Evolutionary conservation across 768 basidiomycete species (phyloP).

Genomic region (Leccinellum rugosiceps): DNA sequence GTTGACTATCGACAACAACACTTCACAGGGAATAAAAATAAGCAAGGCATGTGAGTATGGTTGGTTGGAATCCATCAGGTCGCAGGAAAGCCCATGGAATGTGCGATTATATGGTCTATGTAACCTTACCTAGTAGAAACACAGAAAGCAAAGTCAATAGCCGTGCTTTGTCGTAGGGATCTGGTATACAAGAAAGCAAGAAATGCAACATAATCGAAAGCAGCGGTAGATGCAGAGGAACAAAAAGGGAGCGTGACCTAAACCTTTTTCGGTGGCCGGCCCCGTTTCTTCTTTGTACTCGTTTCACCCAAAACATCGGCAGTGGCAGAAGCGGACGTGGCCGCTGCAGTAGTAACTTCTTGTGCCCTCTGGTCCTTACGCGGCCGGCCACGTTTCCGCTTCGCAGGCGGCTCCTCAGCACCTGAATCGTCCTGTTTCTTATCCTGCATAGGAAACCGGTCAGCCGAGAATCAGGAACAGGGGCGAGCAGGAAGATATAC

Average conservation of each 20-base stretch:
- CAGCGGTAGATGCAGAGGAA: slow-evolving; percentile 10
- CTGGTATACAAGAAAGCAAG: slow-evolving; percentile 36
- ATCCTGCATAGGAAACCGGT: slow-evolving; percentile 21
- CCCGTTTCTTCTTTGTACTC: slow-evolving; percentile 64
- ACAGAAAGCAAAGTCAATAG: slow-evolving; percentile 34
- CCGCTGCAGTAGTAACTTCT: slow-evolving; percentile 36
- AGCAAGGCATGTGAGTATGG: slow-evolving; percentile 20
- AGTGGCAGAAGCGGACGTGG: slow-evolving; percentile 24
- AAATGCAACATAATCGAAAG: slow-evolving; percentile 29
- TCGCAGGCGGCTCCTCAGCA: slow-evolving; percentile 50
- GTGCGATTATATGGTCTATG: slow-evolving; percentile 35
- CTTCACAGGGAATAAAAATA: slow-evolving; percentile 37
- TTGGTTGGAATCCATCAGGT: slow-evolving; percentile 9
- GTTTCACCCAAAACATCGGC: slow-evolving; percentile 46
- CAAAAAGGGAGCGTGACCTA: slow-evolving; percentile 12
- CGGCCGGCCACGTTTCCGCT: slow-evolving; percentile 73
- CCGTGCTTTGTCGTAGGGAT: slow-evolving; percentile 33
- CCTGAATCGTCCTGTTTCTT: slow-evolving; percentile 45
- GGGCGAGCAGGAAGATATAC: slow-evolving; percentile 26
- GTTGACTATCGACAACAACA: slow-evolving; percentile 8
- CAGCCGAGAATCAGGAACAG: slow-evolving; percentile 23
- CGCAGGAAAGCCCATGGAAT: slow-evolving; percentile 25
- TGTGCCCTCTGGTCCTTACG: slow-evolving; percentile 58
- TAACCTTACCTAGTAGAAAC: slow-evolving; percentile 33
- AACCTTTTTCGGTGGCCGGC: slow-evolving; percentile 57